A percentile compares a stretch with the other conserved stretches of the same genome.
These are phyloP conservation scores for Trametes meyenii DNA, from an alignment of 768 basidiomycete species.

Conservation along the genomic window DNA sequence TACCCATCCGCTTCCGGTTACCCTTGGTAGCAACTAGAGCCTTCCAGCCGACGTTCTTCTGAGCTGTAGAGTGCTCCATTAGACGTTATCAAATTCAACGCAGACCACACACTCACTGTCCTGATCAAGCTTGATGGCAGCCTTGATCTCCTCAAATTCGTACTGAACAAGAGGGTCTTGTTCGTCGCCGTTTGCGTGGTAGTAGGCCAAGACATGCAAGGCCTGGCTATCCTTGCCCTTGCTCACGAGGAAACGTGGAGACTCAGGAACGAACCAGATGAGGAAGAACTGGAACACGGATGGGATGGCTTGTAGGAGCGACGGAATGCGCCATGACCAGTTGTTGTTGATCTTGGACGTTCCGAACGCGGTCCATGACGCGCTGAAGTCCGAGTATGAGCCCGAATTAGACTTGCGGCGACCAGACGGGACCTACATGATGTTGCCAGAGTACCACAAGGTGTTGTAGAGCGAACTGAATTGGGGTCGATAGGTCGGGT, in stretches of 20 bases:
- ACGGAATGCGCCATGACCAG: conserved; percentile 87
- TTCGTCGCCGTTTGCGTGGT: conserved; percentile 80
- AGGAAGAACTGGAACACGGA: conserved; percentile 67
- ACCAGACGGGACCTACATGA: conserved; percentile 50
- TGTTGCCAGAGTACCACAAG: conserved; percentile 85
- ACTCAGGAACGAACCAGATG: conserved; percentile 76
- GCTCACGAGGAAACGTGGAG: conserved; percentile 80
- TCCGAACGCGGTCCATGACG: conserved; percentile 87
- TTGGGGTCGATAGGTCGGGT: conserved; percentile 79
- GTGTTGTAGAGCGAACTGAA: conserved; percentile 82
- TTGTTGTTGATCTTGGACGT: conserved; percentile 68
- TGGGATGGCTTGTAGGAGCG: conserved; percentile 69
- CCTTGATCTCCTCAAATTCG: conserved; percentile 82
- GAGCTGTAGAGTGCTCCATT: conserved; percentile 38
- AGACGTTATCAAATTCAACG: neutral
- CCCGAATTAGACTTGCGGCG: neutral
- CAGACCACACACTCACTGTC: conserved; percentile 28
- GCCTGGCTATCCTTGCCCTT: conserved; percentile 76
- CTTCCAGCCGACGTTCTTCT: conserved; percentile 66
- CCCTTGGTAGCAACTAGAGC: conserved; percentile 67
- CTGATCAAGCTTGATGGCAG: conserved; percentile 71
- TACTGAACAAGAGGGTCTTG: conserved; percentile 69
- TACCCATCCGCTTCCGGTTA: conserved; percentile 75
- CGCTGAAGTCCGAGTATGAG: conserved; percentile 25
- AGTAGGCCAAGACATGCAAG: conserved; percentile 70